Percentiles rank a stretch among this genome's conserved stretches.
phyloP scores from a whole-genome alignment of 345 rosid genomes.

The Acer saccharum region DNA sequence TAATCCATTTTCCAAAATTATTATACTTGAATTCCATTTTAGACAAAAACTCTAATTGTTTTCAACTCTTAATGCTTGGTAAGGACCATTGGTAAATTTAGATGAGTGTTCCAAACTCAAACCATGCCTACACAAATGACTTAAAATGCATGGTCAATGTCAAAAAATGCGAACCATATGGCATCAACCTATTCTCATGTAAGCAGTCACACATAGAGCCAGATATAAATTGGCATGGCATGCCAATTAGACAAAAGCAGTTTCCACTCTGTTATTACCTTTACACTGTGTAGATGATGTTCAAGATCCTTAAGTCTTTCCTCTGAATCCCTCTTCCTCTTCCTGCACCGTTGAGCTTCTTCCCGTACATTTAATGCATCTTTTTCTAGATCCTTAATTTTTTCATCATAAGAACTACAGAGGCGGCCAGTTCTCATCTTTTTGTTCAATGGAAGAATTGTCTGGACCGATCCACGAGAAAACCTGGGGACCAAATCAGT shows the following conservation, averaged over 20 bases:
- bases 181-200: background rate
- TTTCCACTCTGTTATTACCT: constrained; percentile 44
- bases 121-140: background rate
- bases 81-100: background rate
- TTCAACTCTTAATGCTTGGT: background rate
- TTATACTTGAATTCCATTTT: background rate
- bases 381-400: constrained; percentile 64
- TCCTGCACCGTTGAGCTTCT: constrained; percentile 50
- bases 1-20: background rate
- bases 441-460: constrained; percentile 68
- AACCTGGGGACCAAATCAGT: constrained; percentile 55
- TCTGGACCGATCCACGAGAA: constrained; percentile 83
- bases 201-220: background rate
- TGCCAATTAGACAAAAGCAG: background rate
- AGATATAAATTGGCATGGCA: background rate
- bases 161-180: background rate
- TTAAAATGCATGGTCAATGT: background rate
- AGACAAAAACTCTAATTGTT: background rate
- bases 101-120: background rate
- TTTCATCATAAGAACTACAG: constrained; percentile 81
- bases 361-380: constrained; percentile 33
- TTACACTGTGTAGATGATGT: constrained; percentile 37
- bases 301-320: constrained; percentile 49
- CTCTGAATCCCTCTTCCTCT: constrained; percentile 61
- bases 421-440: constrained; percentile 63